These are phyloP conservation scores for Mucor velutinosus DNA, from an alignment of 371 early-diverging fungal species.

Conservation along the genomic window DNA sequence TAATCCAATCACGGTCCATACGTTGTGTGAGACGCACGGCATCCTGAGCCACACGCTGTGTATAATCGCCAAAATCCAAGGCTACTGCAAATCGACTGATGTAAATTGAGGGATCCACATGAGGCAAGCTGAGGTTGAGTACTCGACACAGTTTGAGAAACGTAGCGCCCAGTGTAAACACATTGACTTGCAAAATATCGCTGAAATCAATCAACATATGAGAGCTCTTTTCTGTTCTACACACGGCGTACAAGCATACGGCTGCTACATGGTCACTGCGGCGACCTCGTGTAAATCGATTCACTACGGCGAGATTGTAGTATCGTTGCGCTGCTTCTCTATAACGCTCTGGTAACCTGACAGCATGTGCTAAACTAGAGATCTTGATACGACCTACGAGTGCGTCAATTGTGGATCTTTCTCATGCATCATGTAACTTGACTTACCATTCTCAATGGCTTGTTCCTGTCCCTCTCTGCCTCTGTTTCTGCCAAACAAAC, in stretches of 20 bases:
- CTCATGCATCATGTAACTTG: background rate
- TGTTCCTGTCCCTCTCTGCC: constrained; percentile 70
- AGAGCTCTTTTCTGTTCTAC: constrained; percentile 87
- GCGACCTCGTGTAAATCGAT: constrained; percentile 95
- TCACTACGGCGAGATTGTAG: constrained; percentile 91
- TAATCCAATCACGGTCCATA: constrained; percentile 99
- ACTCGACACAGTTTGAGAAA: constrained; percentile 85
- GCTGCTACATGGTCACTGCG: constrained; percentile 85
- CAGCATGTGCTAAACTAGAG: constrained; percentile 65
- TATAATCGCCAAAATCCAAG: constrained; percentile 93
- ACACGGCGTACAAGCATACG: constrained; percentile 97
- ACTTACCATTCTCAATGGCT: constrained; percentile 66
- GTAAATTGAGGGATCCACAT: constrained; percentile 97
- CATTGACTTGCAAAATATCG: constrained; percentile 86
- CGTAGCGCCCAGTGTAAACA: constrained; percentile 93
- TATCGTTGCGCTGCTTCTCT: constrained; percentile 90
- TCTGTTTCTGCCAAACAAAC: constrained; percentile 56
- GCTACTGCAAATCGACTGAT: constrained; percentile 93
- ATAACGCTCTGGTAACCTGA: constrained; percentile 76
- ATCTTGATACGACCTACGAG: constrained; percentile 60
- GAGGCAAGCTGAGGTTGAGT: constrained; percentile 79
- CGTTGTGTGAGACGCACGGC: constrained; percentile 90
- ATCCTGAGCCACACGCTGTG: constrained; percentile 77
- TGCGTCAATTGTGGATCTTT: background rate
- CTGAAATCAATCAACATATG: constrained; percentile 99